Base-by-base conservation (phyloP, 2,329 filamentous ascomycete genomes). In the Diaporthe vexans region DNA sequence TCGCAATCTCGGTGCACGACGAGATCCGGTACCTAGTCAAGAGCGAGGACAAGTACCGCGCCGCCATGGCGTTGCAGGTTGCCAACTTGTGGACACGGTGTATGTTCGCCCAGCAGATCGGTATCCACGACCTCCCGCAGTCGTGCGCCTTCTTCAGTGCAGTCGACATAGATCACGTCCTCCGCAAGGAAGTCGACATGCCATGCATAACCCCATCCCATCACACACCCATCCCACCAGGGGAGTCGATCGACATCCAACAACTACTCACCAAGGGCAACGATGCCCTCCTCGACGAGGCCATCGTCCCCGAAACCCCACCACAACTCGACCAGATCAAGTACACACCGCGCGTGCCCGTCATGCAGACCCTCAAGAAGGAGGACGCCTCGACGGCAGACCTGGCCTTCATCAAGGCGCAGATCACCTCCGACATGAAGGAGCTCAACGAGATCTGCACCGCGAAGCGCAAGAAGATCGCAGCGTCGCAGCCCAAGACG, bases 121-220 rank as follows among this genome's bases (percentile, higher is more conserved):
- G 97, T 75, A 99, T 99, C 79, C 88, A 97, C 77, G 97, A 99
- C 80, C 89, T 99, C 13, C 97, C 97, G 0, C 97, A 98, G 80
- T 92, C 94, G 0, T 98, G 95, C 79, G 97, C 97, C 11, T 99
- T 95, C 84, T 99, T 99, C 84, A 97, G 94, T 0, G 96, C 97
- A 4, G 91, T 99, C 8, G 97, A 99, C 80, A 94, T 99, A 77
- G 97, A 99, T 80, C 92, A 95, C 79, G 95, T 99, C 4, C 88
- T 99, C n/a, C 91, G 97, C 69, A 99, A 99, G 82, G 97, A 99
- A 83, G 97, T 99, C 5, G 94, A 99, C 82, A 97, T 99, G 94
- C 94, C 98, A 80, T 99, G 97, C 81, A 85, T 98, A 57, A 99
- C 97, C 0, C 97, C 97, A 0, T 97, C 94, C 57, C 94, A 99